A percentile compares a stretch with the other conserved stretches of the same genome.
These are phyloP conservation scores for Setaria italica DNA, from an alignment of 202 grass and related monocot species.

Conservation along the genomic window DNA sequence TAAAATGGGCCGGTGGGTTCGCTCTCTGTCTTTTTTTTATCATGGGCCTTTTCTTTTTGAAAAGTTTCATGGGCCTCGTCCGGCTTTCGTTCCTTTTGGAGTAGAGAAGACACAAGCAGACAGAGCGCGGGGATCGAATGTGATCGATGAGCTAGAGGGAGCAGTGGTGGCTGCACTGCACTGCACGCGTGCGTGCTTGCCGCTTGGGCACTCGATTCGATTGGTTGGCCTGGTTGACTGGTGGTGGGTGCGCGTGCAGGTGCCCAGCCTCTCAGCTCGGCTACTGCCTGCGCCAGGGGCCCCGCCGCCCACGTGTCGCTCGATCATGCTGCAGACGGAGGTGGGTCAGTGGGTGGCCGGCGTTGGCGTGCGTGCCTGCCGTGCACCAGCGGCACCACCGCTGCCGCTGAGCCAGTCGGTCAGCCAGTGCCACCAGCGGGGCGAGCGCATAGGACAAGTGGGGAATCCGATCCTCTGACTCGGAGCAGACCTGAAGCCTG, in stretches of 20 bases:
- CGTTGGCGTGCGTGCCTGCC: neutral
- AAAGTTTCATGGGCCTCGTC: too few relatives aligned
- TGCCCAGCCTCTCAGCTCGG: neutral
- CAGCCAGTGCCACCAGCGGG: neutral
- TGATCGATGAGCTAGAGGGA: neutral
- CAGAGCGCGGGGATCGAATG: conserved; percentile 7
- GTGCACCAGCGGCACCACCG: neutral
- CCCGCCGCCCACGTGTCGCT: too few relatives aligned
- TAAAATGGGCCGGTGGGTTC: too few relatives aligned
- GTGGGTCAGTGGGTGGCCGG: conserved; percentile 22
- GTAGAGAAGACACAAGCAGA: too few relatives aligned
- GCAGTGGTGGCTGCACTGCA: neutral
- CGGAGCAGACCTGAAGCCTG: neutral
- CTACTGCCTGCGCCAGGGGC: too few relatives aligned
- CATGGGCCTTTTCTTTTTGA: too few relatives aligned
- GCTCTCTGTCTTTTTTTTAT: too few relatives aligned
- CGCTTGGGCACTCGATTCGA: conserved; percentile 63
- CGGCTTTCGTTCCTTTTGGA: too few relatives aligned
- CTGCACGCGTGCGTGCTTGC: neutral
- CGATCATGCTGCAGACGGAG: neutral
- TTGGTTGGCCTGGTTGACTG: too few relatives aligned
- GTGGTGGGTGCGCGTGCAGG: neutral
- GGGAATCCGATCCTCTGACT: conserved; percentile 49
- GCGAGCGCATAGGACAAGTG: conserved; percentile 36
- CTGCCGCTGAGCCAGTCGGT: neutral